Conservation (phyloP, 2,329 filamentous ascomycete genomes). For the Boeremia exigua region DNA sequence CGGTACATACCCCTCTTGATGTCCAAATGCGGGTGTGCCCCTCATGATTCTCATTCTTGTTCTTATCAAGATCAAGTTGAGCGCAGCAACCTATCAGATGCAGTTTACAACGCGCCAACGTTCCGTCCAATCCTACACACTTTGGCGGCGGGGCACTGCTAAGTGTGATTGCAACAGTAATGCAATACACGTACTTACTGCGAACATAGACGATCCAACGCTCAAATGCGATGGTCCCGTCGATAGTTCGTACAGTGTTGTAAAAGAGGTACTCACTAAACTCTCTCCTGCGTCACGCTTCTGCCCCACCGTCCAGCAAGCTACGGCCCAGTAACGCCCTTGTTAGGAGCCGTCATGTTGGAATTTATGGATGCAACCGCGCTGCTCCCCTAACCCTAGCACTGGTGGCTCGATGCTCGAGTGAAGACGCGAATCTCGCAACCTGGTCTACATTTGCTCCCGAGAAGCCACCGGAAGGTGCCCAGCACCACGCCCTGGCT, state of each 20-base stretch:
- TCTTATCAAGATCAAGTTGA: slow-evolving; percentile 20
- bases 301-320: slow-evolving; percentile 12
- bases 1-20: slow-evolving; percentile 18
- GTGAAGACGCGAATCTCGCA: background rate
- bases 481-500: background rate
- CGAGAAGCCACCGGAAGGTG: background rate
- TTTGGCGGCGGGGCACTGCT: slow-evolving; percentile 4
- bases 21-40: slow-evolving; percentile 13
- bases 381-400: background rate
- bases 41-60: slow-evolving; percentile 16
- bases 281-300: slow-evolving; percentile 23
- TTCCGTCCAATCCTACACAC: slow-evolving; percentile 16
- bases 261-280: slow-evolving; percentile 11
- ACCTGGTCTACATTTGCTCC: background rate
- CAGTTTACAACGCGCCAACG: slow-evolving; percentile 11
- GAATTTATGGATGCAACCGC: slow-evolving; percentile 4
- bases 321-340: background rate
- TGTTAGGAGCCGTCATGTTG: slow-evolving; percentile 1
- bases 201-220: slow-evolving; percentile 12
- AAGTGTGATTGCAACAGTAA: background rate
- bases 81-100: slow-evolving; percentile 9
- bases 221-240: slow-evolving; percentile 8
- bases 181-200: slow-evolving; percentile 3
- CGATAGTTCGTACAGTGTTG: slow-evolving; percentile 14
- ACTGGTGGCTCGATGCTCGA: background rate